A percentile compares a stretch with the other conserved stretches of the same genome.
Evolutionary conservation across 331 rosid species (phyloP).

Genomic region (Pyracantha coccinea): DNA sequence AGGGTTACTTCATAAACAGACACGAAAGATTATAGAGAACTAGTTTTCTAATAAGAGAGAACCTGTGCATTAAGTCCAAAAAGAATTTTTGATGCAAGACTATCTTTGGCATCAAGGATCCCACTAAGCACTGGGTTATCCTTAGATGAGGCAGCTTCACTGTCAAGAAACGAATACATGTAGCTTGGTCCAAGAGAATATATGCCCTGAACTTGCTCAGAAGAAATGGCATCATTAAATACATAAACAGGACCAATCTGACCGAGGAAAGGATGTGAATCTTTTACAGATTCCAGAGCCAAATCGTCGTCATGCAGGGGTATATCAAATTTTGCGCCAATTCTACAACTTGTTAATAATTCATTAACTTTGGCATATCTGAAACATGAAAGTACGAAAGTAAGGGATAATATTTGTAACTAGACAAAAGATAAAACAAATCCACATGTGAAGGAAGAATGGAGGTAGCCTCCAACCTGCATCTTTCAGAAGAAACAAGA

Average conservation of each 20-base stretch:
- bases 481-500: slow-evolving; percentile 92
- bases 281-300: slow-evolving; percentile 50
- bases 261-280: slow-evolving; percentile 74
- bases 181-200: slow-evolving; percentile 91
- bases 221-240: slow-evolving; percentile 71
- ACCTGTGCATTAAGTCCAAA: slow-evolving; percentile 99
- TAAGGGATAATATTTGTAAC: slow-evolving; percentile 1
- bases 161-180: slow-evolving; percentile 92
- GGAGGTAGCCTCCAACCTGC: slow-evolving; percentile 57
- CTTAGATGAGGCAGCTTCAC: slow-evolving; percentile 61
- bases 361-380: slow-evolving; percentile 94
- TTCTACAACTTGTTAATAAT: slow-evolving; percentile 57
- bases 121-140: slow-evolving; percentile 66
- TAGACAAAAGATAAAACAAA: slow-evolving; percentile 1
- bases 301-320: slow-evolving; percentile 54
- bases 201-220: slow-evolving; percentile 88
- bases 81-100: slow-evolving; percentile 74
- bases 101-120: slow-evolving; percentile 82
- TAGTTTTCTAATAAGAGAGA: not conserved
- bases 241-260: slow-evolving; percentile 92
- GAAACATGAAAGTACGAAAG: slow-evolving; percentile 23
- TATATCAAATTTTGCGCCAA: slow-evolving; percentile 67
- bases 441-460: not conserved
- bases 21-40: not conserved
- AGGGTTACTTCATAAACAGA: not conserved